Percentiles rank a stretch among this genome's conserved stretches.
These are phyloP conservation scores for Claviceps pusilla DNA, from an alignment of 2,329 filamentous ascomycete genomes.

Conservation along the genomic window DNA sequence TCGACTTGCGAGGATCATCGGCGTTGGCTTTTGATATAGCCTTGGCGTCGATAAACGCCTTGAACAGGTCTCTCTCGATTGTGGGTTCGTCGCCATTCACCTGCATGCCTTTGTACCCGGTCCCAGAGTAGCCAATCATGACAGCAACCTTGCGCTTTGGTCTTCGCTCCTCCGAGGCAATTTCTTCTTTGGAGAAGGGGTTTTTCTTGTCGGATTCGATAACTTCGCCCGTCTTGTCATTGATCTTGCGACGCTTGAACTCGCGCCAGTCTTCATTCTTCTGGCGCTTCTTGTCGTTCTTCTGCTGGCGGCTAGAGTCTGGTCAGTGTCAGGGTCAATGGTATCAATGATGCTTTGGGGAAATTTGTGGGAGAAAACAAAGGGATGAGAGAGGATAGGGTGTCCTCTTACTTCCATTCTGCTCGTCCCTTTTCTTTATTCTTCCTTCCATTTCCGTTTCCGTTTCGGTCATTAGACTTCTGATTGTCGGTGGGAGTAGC, in stretches of 20 bases:
- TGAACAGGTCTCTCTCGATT: conserved; percentile 90
- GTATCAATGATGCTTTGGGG: too few relatives aligned
- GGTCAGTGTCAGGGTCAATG: conserved; percentile 15
- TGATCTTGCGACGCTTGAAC: conserved; percentile 27
- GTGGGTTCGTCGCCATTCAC: conserved; percentile 72
- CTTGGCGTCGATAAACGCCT: conserved; percentile 76
- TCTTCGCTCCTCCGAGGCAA: conserved; percentile 68
- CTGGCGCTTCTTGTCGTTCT: conserved; percentile 23
- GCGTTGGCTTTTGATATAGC: conserved; percentile 96
- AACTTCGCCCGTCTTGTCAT: conserved; percentile 18
- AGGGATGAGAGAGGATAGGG: too few relatives aligned
- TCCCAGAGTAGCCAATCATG: conserved; percentile 87
- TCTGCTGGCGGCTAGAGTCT: conserved; percentile 19
- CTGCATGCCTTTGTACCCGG: conserved; percentile 95
- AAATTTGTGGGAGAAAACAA: background rate
- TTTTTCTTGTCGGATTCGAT: conserved; percentile 23
- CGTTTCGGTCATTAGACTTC: conserved; percentile 5
- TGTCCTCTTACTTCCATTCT: conserved; percentile 8
- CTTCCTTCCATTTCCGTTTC: conserved; percentile 2
- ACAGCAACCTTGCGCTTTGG: conserved; percentile 96
- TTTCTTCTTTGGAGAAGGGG: conserved; percentile 58
- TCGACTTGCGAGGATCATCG: conserved; percentile 90
- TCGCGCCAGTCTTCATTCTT: conserved; percentile 25
- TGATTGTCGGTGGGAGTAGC: background rate
- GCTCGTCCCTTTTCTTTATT: conserved; percentile 16